Evolutionary conservation across 73 alveolate genomes (phyloP).

Genomic region (Durusdinium trenchii): DNA sequence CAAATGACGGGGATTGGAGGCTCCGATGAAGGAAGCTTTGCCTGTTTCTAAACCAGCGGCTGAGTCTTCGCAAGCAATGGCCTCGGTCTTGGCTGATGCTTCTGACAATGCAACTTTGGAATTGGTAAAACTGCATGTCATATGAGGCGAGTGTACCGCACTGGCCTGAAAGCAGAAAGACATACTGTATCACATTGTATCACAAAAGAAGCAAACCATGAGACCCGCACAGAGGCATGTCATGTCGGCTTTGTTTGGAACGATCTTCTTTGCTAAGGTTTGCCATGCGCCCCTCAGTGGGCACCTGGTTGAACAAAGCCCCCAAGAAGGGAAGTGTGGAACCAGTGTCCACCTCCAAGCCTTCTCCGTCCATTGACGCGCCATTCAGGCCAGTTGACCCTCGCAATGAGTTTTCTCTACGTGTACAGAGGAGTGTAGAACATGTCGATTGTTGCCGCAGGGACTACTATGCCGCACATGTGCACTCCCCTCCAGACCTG

Average conservation of each 20-base stretch:
- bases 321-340: neutral
- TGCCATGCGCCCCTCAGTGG: conserved; percentile 41
- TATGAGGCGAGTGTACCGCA: neutral
- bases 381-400: too few species aligned
- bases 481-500: neutral
- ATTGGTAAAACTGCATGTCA: neutral
- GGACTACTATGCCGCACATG: neutral
- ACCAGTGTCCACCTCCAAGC: neutral
- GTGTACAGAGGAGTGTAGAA: too few species aligned
- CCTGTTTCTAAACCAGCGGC: neutral
- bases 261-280: neutral
- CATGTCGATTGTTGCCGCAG: neutral
- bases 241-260: neutral
- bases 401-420: too few species aligned
- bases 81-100: neutral
- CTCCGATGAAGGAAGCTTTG: too few species aligned
- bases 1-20: too few species aligned
- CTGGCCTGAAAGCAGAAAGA: too few species aligned
- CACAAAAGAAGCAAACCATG: neutral
- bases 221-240: too few species aligned
- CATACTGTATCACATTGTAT: too few species aligned
- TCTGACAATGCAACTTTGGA: neutral
- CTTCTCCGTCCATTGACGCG: too few species aligned
- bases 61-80: neutral
- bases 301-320: conserved; percentile 14